A percentile compares a stretch with the other conserved stretches of the same genome.
These are phyloP conservation scores for Arctium lappa DNA, from an alignment of 129 eudicot species.

Conservation along the genomic window DNA sequence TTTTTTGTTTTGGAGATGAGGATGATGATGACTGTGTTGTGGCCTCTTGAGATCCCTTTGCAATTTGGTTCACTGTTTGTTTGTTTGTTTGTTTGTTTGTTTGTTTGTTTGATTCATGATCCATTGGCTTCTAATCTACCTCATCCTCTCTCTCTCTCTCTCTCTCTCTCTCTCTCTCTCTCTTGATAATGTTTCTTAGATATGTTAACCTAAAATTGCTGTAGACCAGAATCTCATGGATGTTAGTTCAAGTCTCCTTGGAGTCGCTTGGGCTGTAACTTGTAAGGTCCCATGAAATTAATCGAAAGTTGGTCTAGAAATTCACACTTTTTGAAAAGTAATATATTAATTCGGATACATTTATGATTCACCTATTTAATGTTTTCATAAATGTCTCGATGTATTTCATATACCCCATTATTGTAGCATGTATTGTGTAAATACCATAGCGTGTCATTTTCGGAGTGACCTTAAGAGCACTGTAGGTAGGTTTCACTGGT, in stretches of 20 bases:
- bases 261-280: no score
- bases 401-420: no score
- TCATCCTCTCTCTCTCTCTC: not conserved
- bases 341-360: no score
- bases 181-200: not conserved
- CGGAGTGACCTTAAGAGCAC: not conserved
- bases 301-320: no score
- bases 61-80: not conserved
- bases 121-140: not conserved
- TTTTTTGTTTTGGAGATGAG: slow-evolving; percentile 6
- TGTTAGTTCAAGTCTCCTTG: not conserved
- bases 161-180: not conserved
- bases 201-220: no score
- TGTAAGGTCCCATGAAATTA: not conserved
- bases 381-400: no score
- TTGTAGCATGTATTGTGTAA: no score
- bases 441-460: no score
- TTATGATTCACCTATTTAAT: no score
- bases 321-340: no score
- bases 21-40: not conserved
- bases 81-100: no score
- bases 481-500: not conserved
- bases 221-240: not conserved
- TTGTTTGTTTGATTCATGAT: not conserved
- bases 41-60: slow-evolving; percentile 2